Conservation (phyloP, 495 filamentous ascomycete species). For the Neurospora sublineolata region DNA sequence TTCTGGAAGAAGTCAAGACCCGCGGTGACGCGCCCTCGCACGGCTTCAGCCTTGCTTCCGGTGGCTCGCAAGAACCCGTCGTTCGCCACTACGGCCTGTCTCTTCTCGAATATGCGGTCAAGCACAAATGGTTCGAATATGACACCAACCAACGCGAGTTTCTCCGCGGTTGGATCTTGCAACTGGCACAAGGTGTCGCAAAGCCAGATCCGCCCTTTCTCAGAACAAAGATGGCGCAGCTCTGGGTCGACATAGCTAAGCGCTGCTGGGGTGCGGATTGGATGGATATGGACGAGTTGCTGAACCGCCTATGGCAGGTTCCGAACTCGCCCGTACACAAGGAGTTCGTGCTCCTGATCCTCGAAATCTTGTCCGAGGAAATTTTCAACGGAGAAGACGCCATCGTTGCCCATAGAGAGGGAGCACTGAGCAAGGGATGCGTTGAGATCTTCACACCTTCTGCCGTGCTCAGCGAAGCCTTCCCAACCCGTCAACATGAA, state of each 20-base stretch:
- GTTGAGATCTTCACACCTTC: conserved; percentile 86
- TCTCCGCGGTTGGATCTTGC: conserved; percentile 62
- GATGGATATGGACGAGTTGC: conserved; percentile 82
- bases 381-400: conserved; percentile 78
- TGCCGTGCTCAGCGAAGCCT: conserved; percentile 58
- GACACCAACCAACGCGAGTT: conserved; percentile 47
- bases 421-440: conserved; percentile 72
- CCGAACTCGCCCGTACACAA: conserved; percentile 56
- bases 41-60: conserved; percentile 74
- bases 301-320: conserved; percentile 68
- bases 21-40: conserved; percentile 65
- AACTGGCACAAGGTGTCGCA: conserved; percentile 62
- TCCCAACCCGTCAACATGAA: conserved; percentile 50
- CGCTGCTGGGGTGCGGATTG: conserved; percentile 82
- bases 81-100: conserved; percentile 91
- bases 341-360: conserved; percentile 65
- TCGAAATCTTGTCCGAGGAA: conserved; percentile 92
- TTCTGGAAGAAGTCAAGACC: conserved; percentile 73
- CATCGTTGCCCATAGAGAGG: conserved; percentile 68
- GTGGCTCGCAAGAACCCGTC: conserved; percentile 57
- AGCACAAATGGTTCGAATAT: conserved; percentile 68
- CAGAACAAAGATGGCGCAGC: conserved; percentile 86
- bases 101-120: conserved; percentile 76
- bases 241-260: conserved; percentile 93
- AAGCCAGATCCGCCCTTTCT: conserved; percentile 70